These are phyloP conservation scores for Stephania yunnanensis DNA, from an alignment of 164 flowering plant species.

Conservation along the genomic window DNA sequence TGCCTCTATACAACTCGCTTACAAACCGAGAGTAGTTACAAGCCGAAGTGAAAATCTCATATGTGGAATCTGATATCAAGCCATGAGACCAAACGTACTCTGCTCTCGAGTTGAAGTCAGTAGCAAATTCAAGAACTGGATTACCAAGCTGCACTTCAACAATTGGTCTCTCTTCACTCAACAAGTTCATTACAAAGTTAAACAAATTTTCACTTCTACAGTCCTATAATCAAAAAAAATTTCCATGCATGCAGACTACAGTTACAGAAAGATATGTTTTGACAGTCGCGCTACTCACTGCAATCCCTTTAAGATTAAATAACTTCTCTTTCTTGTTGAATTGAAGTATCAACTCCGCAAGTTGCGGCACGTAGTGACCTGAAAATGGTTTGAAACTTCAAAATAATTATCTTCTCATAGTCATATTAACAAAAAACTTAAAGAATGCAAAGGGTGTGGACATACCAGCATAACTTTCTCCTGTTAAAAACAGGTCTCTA, in stretches of 20 bases:
- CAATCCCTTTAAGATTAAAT: constrained; percentile 89
- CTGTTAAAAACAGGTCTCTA: constrained; percentile 54
- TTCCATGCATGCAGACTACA: background rate
- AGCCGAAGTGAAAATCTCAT: constrained; percentile 52
- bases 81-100: constrained; percentile 89
- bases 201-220: background rate
- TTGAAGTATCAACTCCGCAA: constrained; percentile 64
- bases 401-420: background rate
- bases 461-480: constrained; percentile 77
- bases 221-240: background rate
- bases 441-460: background rate
- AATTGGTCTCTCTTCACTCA: background rate
- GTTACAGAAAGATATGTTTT: background rate
- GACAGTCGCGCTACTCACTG: constrained; percentile 44
- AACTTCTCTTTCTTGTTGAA: constrained; percentile 52
- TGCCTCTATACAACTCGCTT: constrained; percentile 60
- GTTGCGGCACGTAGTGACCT: constrained; percentile 93
- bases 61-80: constrained; percentile 74
- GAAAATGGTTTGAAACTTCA: background rate
- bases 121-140: constrained; percentile 64
- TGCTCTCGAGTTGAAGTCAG: constrained; percentile 69
- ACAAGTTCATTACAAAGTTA: background rate
- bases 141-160: constrained; percentile 56
- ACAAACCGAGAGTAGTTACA: constrained; percentile 80
- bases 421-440: no score